These are phyloP conservation scores for Dipodascus geniculatus DNA, from an alignment of 805 yeast species.

Conservation along the genomic window DNA sequence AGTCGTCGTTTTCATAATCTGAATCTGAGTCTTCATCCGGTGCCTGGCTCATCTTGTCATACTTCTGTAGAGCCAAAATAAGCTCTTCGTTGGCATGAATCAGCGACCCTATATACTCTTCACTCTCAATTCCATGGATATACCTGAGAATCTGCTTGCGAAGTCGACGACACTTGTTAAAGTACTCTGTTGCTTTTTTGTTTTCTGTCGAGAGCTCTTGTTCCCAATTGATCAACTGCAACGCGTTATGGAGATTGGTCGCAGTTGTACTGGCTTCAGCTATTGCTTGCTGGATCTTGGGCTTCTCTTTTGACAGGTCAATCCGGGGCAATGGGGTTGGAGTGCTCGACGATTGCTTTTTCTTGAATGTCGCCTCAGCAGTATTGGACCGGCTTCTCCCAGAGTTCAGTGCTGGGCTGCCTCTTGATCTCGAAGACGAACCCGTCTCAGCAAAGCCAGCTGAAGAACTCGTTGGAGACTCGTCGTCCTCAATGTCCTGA, in stretches of 20 bases:
- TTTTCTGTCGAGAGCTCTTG: slow-evolving; percentile 51
- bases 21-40: slow-evolving; percentile 32
- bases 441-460: not conserved
- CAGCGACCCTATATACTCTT: slow-evolving; percentile 78
- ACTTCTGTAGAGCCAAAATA: slow-evolving; percentile 57
- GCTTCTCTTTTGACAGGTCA: slow-evolving; percentile 51
- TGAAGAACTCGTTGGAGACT: slow-evolving; percentile 7
- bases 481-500: slow-evolving; percentile 15
- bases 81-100: slow-evolving; percentile 86
- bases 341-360: too few relatives aligned
- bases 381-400: slow-evolving; percentile 1
- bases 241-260: slow-evolving; percentile 52
- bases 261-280: slow-evolving; percentile 70
- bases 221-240: slow-evolving; percentile 33
- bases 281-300: slow-evolving; percentile 53
- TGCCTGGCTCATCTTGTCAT: slow-evolving; percentile 45
- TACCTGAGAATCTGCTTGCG: slow-evolving; percentile 73
- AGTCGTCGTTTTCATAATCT: slow-evolving; percentile 29
- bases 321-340: slow-evolving; percentile 4
- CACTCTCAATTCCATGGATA: slow-evolving; percentile 73
- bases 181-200: slow-evolving; percentile 45
- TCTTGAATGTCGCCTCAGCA: slow-evolving; percentile 12
- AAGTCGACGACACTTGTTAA: slow-evolving; percentile 61
- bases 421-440: not conserved
- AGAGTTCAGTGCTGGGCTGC: not conserved